phyloP scores from a whole-genome alignment of 2,329 filamentous ascomycete species.

The Fusarium foetens region DNA sequence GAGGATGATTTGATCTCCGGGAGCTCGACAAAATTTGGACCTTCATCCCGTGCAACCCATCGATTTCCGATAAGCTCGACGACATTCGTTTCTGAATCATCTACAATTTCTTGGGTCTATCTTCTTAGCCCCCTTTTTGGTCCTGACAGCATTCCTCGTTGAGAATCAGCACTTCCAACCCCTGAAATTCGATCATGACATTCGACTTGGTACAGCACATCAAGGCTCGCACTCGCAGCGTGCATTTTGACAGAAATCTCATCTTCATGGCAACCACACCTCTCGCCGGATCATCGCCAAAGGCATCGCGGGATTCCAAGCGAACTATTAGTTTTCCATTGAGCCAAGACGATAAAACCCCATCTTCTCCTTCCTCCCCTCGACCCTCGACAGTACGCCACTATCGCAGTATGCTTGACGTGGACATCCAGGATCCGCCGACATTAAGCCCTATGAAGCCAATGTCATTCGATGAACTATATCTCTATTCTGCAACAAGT shows the following conservation, averaged over 20 bases:
- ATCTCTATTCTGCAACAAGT: conserved; percentile 44
- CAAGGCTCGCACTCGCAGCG: conserved; percentile 59
- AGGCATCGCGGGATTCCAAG: conserved; percentile 38
- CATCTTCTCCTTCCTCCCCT: conserved; percentile 9
- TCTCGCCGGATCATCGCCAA: conserved; percentile 20
- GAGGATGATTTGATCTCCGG: conserved; percentile 29
- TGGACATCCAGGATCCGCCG: conserved; percentile 56
- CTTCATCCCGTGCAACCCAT: conserved; percentile 35
- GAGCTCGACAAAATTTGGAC: conserved; percentile 19
- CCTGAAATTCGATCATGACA: conserved; percentile 51
- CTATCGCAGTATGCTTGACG: conserved; percentile 65
- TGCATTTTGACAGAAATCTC: conserved; percentile 57
- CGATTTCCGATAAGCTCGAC: conserved; percentile 47
- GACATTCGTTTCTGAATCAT: conserved; percentile 54
- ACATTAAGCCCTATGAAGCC: conserved; percentile 56
- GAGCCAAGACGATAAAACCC: conserved; percentile 22
- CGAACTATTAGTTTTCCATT: conserved; percentile 50
- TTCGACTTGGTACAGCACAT: conserved; percentile 57
- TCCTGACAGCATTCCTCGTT: conserved; percentile 42
- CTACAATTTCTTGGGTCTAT: conserved; percentile 59
- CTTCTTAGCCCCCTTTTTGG: conserved; percentile 50
- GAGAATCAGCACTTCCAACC: conserved; percentile 37
- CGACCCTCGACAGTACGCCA: conserved; percentile 43
- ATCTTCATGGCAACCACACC: conserved; percentile 25
- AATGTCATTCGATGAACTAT: conserved; percentile 61